Evolutionary conservation across 2,329 filamentous ascomycete species (phyloP).

Genomic region (Colletotrichum navitas): DNA sequence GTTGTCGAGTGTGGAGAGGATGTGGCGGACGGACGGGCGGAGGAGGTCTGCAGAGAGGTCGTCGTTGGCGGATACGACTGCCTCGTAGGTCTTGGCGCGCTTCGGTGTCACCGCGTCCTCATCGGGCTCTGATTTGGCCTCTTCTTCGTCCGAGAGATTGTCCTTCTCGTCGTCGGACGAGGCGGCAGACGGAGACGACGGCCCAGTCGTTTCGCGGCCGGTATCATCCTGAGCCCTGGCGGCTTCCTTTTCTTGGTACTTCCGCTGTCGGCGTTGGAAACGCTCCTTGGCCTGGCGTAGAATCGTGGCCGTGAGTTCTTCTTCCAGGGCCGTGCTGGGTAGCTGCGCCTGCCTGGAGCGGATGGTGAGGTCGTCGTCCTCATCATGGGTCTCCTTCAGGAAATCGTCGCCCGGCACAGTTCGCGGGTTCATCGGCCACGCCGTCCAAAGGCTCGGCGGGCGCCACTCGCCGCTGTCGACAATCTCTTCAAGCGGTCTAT

Average conservation of each 20-base stretch:
- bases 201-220: neutral
- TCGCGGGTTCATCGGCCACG: slow-evolving; percentile 80
- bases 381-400: slow-evolving; percentile 58
- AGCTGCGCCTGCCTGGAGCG: slow-evolving; percentile 57
- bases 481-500: slow-evolving; percentile 22
- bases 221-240: slow-evolving; percentile 2
- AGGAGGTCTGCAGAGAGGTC: slow-evolving; percentile 74
- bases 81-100: slow-evolving; percentile 52
- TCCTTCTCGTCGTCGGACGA: slow-evolving; percentile 18
- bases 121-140: neutral
- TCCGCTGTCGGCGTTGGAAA: slow-evolving; percentile 60
- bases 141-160: neutral
- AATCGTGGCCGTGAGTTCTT: slow-evolving; percentile 76
- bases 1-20: slow-evolving; percentile 76
- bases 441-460: slow-evolving; percentile 77
- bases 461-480: slow-evolving; percentile 57
- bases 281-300: slow-evolving; percentile 76
- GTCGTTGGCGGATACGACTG: slow-evolving; percentile 77
- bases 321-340: slow-evolving; percentile 75
- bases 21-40: slow-evolving; percentile 76
- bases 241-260: slow-evolving; percentile 2
- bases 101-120: neutral
- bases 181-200: slow-evolving; percentile 11
- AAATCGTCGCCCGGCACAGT: slow-evolving; percentile 72
- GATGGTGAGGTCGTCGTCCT: slow-evolving; percentile 65